phyloP scores from a whole-genome alignment of 2,329 filamentous ascomycete species.

The Venturia carpophila region DNA sequence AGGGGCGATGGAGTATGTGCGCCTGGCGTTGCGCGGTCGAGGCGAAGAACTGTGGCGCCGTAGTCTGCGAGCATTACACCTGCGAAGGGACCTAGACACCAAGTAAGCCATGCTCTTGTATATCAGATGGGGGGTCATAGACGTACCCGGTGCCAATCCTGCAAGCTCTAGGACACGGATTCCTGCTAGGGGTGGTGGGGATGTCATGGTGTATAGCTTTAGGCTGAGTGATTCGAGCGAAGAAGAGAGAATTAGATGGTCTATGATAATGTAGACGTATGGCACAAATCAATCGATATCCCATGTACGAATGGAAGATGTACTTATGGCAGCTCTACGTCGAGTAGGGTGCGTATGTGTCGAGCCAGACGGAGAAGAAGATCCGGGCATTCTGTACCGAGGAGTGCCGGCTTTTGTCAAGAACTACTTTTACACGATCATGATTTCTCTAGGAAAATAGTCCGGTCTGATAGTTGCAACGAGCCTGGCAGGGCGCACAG shows the following conservation, averaged over 20 bases:
- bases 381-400: constrained; percentile 11
- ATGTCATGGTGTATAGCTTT: constrained; percentile 16
- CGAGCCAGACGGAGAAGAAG: constrained; percentile 15
- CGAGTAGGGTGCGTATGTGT: neutral
- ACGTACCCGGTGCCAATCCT: constrained; percentile 50
- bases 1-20: constrained; percentile 32
- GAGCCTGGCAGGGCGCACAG: too few relatives aligned
- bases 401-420: neutral
- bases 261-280: neutral
- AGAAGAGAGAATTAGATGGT: neutral
- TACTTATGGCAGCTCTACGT: neutral
- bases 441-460: too few relatives aligned
- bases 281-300: neutral
- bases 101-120: constrained; percentile 16
- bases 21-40: constrained; percentile 56
- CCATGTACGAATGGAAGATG: neutral
- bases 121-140: constrained; percentile 18
- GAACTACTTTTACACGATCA: neutral
- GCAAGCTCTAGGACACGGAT: constrained; percentile 59
- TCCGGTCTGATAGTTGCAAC: too few relatives aligned
- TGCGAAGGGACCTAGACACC: constrained; percentile 65
- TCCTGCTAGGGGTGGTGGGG: constrained; percentile 46
- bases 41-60: constrained; percentile 76
- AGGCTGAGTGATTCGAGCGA: neutral
- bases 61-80: constrained; percentile 80